These are phyloP conservation scores for Neofusicoccum ribis DNA, from an alignment of 2,329 filamentous ascomycete genomes.

Conservation along the genomic window DNA sequence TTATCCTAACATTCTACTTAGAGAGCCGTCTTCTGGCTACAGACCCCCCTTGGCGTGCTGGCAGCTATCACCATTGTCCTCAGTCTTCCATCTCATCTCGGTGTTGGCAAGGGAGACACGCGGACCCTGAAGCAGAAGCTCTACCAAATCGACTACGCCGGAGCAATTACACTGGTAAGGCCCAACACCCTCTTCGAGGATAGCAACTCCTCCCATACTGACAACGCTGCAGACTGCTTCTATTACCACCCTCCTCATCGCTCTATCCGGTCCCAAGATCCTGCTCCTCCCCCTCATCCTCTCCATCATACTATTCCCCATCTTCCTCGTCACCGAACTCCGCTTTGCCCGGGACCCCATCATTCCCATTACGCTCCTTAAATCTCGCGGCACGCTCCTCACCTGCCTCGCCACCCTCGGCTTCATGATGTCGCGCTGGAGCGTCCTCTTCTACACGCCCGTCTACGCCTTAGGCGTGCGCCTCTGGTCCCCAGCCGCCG, in stretches of 20 bases:
- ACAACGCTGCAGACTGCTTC: slow-evolving; percentile 54
- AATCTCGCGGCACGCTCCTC: slow-evolving; percentile 68
- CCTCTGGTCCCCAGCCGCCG: slow-evolving; percentile 66
- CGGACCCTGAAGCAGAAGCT: slow-evolving; percentile 55
- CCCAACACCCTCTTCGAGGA: neutral
- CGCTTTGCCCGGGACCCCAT: slow-evolving; percentile 67
- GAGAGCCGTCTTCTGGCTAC: slow-evolving; percentile 72
- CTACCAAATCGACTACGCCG: slow-evolving; percentile 70
- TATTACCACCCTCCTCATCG: slow-evolving; percentile 71
- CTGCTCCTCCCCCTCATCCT: slow-evolving; percentile 60
- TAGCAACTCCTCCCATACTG: neutral
- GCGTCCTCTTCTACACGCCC: slow-evolving; percentile 76
- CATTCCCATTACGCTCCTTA: slow-evolving; percentile 70
- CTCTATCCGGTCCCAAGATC: slow-evolving; percentile 65
- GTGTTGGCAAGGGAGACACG: slow-evolving; percentile 38
- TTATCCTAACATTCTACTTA: slow-evolving; percentile 33
- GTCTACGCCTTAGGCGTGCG: slow-evolving; percentile 77
- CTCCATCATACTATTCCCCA: slow-evolving; percentile 58
- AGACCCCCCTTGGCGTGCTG: slow-evolving; percentile 64
- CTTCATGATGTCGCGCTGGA: slow-evolving; percentile 80
- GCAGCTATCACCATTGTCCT: slow-evolving; percentile 64
- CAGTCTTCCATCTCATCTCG: slow-evolving; percentile 58
- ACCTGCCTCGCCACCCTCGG: slow-evolving; percentile 74
- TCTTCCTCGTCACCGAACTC: slow-evolving; percentile 63
- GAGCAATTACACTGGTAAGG: slow-evolving; percentile 60